A percentile compares a stretch with the other conserved stretches of the same genome.
phyloP scores from a whole-genome alignment of 1,139 yeast species.

The Geotrichum bryndzae region DNA sequence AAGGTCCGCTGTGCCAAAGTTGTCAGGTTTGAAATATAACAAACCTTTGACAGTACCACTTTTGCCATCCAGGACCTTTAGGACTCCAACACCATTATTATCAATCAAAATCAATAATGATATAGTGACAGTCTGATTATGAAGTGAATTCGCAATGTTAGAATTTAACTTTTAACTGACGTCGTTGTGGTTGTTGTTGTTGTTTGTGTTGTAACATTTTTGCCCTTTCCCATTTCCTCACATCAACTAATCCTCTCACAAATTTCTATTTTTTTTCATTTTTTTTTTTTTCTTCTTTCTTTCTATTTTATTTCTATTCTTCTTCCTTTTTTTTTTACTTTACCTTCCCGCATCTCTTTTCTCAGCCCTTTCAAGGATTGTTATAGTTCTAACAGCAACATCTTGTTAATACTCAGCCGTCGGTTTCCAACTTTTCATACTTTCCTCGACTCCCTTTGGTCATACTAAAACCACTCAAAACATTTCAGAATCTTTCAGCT shows the following conservation, averaged over 20 bases:
- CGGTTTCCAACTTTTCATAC: too few relatives aligned
- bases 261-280: not conserved
- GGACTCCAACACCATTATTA: too few relatives aligned
- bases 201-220: not conserved
- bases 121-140: too few relatives aligned
- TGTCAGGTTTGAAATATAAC: too few relatives aligned
- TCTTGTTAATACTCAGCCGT: not conserved
- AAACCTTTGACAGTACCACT: too few relatives aligned
- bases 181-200: not conserved
- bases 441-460: too few relatives aligned
- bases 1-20: too few relatives aligned
- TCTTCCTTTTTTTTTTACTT: not conserved
- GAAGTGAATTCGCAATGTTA: not conserved
- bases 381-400: not conserved
- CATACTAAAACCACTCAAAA: not conserved
- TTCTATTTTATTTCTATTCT: too few relatives aligned
- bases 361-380: too few relatives aligned
- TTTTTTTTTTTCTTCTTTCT: too few relatives aligned
- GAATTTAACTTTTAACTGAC: not conserved
- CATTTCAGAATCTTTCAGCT: not conserved
- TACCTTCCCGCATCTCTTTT: not conserved
- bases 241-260: not conserved
- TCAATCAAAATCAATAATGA: too few relatives aligned
- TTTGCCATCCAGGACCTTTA: too few relatives aligned
- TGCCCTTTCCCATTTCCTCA: conserved; percentile 1